These are phyloP conservation scores for Zizania latifolia DNA, from an alignment of 176 grass and related monocot genomes.

Conservation along the genomic window DNA sequence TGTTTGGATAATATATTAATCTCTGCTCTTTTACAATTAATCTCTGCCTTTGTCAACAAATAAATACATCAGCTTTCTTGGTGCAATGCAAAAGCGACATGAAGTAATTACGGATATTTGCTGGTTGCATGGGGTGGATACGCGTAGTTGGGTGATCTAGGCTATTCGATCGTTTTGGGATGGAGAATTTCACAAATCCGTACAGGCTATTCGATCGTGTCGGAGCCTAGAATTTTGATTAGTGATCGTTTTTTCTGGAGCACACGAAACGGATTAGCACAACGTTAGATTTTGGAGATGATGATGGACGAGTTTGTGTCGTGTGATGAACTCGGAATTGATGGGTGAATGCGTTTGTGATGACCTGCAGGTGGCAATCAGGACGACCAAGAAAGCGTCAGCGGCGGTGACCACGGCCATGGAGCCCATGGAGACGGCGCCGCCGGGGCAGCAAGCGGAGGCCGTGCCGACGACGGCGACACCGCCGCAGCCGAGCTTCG, in stretches of 20 bases:
- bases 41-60: too few species aligned
- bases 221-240: not conserved
- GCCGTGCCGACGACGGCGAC: not conserved
- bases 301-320: too few species aligned
- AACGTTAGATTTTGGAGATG: not conserved
- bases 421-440: not conserved
- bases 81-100: not conserved
- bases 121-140: not conserved
- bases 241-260: too few species aligned
- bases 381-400: not conserved
- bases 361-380: slow-evolving; percentile 32
- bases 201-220: too few species aligned
- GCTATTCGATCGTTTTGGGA: not conserved
- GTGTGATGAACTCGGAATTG: not conserved
- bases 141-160: not conserved
- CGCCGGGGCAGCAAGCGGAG: not conserved
- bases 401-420: not conserved
- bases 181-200: too few species aligned
- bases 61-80: not conserved
- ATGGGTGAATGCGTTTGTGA: not conserved
- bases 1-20: slow-evolving; percentile 2
- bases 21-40: too few species aligned
- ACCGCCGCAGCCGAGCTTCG: slow-evolving; percentile 19
- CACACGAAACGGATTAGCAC: not conserved
- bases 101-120: not conserved